These are phyloP conservation scores for Calonectria hawksworthii DNA, from an alignment of 2,329 filamentous ascomycete genomes.

Conservation along the genomic window DNA sequence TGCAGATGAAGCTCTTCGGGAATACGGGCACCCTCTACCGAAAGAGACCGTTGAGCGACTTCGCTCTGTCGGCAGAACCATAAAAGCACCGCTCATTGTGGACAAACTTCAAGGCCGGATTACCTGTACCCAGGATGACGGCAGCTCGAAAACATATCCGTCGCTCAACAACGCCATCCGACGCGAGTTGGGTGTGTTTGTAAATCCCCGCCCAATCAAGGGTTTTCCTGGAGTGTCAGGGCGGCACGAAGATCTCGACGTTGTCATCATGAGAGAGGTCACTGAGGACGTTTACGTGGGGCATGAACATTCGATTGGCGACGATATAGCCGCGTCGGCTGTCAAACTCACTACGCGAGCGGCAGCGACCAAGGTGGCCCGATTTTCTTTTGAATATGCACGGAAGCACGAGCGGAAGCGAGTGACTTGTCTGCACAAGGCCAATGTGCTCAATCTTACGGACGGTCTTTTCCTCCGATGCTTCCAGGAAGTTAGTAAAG, in stretches of 20 bases:
- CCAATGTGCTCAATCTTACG: conserved; percentile 24
- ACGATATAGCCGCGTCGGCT: conserved; percentile 14
- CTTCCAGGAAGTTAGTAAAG: conserved; percentile 17
- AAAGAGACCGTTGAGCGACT: background rate
- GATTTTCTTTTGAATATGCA: conserved; percentile 20
- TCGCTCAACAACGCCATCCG: conserved; percentile 26
- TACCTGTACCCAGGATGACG: conserved; percentile 17
- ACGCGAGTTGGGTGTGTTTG: conserved; percentile 17
- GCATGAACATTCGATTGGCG: conserved; percentile 12
- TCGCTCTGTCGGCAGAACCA: conserved; percentile 7
- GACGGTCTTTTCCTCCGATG: conserved; percentile 24
- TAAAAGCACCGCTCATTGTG: conserved; percentile 26
- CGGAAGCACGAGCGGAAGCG: conserved; percentile 7
- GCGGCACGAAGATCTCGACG: conserved; percentile 3
- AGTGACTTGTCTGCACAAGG: conserved; percentile 27
- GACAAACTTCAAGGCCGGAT: conserved; percentile 20
- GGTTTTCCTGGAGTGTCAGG: conserved; percentile 18
- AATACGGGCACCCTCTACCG: conserved; percentile 17
- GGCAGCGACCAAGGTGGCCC: conserved; percentile 2
- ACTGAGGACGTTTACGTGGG: conserved; percentile 21
- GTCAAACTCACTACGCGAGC: conserved; percentile 22
- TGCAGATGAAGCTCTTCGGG: conserved; percentile 14
- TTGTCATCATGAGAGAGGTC: conserved; percentile 25
- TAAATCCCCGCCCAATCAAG: conserved; percentile 16
- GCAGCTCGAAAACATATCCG: conserved; percentile 4